A percentile compares a stretch with the other conserved stretches of the same genome.
These are phyloP conservation scores for Ceratocystis cacaofunesta DNA, from an alignment of 2,329 filamentous ascomycete species.

Conservation along the genomic window DNA sequence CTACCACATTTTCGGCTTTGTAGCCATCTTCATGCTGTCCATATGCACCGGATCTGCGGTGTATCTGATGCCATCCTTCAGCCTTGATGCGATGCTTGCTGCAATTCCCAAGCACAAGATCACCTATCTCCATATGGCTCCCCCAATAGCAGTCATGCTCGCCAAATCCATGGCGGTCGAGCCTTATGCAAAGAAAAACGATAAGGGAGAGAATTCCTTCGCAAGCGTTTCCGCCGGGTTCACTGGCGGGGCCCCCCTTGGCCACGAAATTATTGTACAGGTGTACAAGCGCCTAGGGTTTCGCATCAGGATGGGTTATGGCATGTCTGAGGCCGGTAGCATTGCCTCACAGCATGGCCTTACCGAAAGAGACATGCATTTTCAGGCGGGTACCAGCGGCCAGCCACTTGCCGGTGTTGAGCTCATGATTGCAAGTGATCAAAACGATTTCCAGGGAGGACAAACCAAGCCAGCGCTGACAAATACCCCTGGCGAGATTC, in stretches of 20 bases:
- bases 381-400: constrained; percentile 45
- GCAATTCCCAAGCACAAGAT: constrained; percentile 47
- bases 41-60: constrained; percentile 38
- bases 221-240: constrained; percentile 37
- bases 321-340: constrained; percentile 60
- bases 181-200: constrained; percentile 36
- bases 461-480: constrained; percentile 20
- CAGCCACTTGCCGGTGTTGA: constrained; percentile 52
- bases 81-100: constrained; percentile 49
- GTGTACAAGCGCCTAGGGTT: constrained; percentile 46
- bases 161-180: constrained; percentile 55
- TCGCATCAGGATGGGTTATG: constrained; percentile 46
- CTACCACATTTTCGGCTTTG: constrained; percentile 48
- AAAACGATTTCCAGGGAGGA: constrained; percentile 22
- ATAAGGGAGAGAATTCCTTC: constrained; percentile 36
- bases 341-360: constrained; percentile 45
- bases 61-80: constrained; percentile 57
- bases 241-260: constrained; percentile 50
- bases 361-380: constrained; percentile 29
- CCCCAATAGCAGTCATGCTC: constrained; percentile 54
- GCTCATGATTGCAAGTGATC: constrained; percentile 45
- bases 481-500: constrained; percentile 46
- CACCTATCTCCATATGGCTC: constrained; percentile 50
- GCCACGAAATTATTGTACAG: constrained; percentile 39
- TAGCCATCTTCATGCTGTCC: constrained; percentile 44